Evolutionary conservation across 139 green algal species (phyloP).

Genomic region (Closterium sp.): DNA sequence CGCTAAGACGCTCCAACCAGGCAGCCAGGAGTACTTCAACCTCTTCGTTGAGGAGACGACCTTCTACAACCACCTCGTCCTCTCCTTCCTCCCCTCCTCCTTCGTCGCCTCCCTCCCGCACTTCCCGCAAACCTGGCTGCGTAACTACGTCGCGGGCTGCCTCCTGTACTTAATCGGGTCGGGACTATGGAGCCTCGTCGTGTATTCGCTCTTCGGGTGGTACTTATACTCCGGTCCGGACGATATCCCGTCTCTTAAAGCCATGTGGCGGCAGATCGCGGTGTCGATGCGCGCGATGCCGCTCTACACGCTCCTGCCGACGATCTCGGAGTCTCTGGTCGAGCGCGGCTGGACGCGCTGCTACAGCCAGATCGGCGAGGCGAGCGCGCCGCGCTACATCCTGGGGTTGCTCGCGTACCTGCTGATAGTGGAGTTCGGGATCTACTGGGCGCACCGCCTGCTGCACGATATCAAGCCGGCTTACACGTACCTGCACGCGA

Average conservation of each 20-base stretch:
- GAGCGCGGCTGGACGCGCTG: conserved; percentile 80
- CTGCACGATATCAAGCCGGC: conserved; percentile 76
- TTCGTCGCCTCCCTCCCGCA: conserved; percentile 52
- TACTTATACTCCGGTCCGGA: not conserved
- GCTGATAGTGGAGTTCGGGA: conserved; percentile 82
- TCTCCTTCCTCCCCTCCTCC: conserved; percentile 9
- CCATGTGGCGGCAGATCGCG: conserved; percentile 60
- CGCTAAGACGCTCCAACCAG: not conserved
- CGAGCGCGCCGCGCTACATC: conserved; percentile 69
- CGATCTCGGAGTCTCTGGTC: conserved; percentile 70
- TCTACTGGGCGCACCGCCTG: conserved; percentile 92
- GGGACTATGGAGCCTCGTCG: conserved; percentile 7
- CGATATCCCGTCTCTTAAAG: conserved; percentile 14
- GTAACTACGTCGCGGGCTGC: conserved; percentile 71
- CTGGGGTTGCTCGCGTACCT: conserved; percentile 85
- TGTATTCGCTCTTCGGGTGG: conserved; percentile 13
- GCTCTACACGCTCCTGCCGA: conserved; percentile 80
- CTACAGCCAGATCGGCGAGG: conserved; percentile 72
- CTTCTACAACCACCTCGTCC: conserved; percentile 21
- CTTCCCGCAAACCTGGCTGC: conserved; percentile 73
- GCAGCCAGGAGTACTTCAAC: not conserved
- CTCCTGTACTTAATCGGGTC: conserved; percentile 68
- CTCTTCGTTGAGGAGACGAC: not conserved
- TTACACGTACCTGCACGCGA: conserved; percentile 75
- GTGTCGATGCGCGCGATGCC: conserved; percentile 78